Evolutionary conservation across 495 filamentous ascomycete genomes (phyloP).

Genomic region (Penicillium goetzii): DNA sequence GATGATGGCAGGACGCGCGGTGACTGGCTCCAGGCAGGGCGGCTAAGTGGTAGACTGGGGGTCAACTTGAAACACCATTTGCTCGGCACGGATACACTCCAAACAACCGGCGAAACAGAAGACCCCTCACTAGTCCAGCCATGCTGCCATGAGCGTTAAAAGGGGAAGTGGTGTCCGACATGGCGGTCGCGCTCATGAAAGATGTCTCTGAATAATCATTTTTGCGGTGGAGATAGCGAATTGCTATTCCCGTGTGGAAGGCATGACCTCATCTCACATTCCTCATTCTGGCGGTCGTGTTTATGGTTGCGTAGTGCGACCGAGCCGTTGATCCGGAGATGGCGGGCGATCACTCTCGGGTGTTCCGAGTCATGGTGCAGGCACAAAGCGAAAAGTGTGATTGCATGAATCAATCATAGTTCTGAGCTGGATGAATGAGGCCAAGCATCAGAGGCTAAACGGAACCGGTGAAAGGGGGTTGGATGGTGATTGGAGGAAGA

Average conservation of each 20-base stretch:
- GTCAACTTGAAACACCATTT: constrained; percentile 24
- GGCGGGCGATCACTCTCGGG: neutral
- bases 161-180: constrained; percentile 6
- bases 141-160: neutral
- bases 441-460: neutral
- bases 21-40: constrained; percentile 12
- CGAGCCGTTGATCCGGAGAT: constrained; percentile 20
- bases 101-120: constrained; percentile 23
- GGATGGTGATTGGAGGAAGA: neutral
- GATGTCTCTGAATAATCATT: neutral
- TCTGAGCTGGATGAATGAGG: neutral
- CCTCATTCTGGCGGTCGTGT: constrained; percentile 11
- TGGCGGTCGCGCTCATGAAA: neutral
- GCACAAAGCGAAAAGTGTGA: neutral
- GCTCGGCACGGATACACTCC: constrained; percentile 3
- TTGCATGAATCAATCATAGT: neutral
- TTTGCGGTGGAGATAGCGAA: neutral
- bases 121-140: constrained; percentile 4
- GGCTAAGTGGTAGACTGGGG: constrained; percentile 13
- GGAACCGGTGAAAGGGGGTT: too few species aligned
- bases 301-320: constrained; percentile 18
- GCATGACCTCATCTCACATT: constrained; percentile 23
- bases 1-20: neutral
- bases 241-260: neutral
- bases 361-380: neutral